A percentile compares a stretch with the other conserved stretches of the same genome.
phyloP scores from a whole-genome alignment of 2,329 filamentous ascomycete species.

The Neonectria magnoliae region DNA sequence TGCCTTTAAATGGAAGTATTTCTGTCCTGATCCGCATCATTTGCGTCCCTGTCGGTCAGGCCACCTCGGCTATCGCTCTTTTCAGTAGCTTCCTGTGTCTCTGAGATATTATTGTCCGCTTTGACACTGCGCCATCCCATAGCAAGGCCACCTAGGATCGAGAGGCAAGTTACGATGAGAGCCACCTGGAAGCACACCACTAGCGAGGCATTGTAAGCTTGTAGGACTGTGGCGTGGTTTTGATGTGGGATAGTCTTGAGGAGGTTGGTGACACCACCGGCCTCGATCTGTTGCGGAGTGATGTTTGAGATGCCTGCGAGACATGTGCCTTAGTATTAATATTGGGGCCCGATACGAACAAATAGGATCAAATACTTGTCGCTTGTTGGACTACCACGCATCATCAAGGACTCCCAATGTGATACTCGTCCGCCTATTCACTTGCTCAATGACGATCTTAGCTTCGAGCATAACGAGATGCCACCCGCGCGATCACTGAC shows the following conservation, averaged over 20 bases:
- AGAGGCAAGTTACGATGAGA: conserved; percentile 58
- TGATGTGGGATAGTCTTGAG: conserved; percentile 8
- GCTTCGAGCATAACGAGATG: conserved; percentile 3
- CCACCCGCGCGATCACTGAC: conserved; percentile 10
- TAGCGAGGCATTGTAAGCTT: conserved; percentile 66
- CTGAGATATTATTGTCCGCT: neutral
- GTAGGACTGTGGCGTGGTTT: conserved; percentile 23
- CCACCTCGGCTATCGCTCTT: neutral
- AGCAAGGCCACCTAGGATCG: conserved; percentile 59
- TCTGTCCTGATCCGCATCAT: neutral
- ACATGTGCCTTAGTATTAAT: too few relatives aligned
- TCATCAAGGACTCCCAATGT: conserved; percentile 33
- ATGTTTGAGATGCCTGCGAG: conserved; percentile 18
- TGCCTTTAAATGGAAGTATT: too few relatives aligned
- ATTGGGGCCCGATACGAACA: too few relatives aligned
- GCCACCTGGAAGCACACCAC: conserved; percentile 64
- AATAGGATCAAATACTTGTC: too few relatives aligned
- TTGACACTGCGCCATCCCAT: conserved; percentile 62
- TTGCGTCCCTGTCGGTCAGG: neutral
- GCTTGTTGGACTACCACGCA: conserved; percentile 26
- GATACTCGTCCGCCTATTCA: conserved; percentile 24
- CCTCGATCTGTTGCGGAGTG: conserved; percentile 22
- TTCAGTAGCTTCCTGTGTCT: neutral
- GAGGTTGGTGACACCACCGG: conserved; percentile 17
- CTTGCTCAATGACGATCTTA: conserved; percentile 17